Conservation (phyloP, 345 rosid genomes). For the Eucalyptus dawsonii region DNA sequence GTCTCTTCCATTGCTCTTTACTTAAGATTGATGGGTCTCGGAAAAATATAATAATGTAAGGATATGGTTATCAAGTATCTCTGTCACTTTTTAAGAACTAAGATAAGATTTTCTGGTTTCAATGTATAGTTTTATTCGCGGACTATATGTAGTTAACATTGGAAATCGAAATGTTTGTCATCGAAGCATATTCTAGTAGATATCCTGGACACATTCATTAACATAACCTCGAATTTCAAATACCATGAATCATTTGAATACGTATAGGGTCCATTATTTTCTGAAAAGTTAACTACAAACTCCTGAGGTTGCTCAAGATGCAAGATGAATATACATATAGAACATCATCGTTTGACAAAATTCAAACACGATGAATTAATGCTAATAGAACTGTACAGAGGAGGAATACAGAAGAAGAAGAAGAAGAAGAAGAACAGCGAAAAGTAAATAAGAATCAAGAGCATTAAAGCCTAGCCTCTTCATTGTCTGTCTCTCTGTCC, state of each 20-base stretch:
- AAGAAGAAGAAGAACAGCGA: background rate
- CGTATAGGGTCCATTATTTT: background rate
- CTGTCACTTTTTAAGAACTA: background rate
- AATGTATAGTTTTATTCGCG: background rate
- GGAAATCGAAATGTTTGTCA: background rate
- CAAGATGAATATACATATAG: background rate
- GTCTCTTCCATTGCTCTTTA: background rate
- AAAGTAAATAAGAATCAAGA: background rate
- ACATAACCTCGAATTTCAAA: background rate
- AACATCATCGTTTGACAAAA: background rate
- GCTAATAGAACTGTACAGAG: background rate
- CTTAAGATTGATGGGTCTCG: background rate
- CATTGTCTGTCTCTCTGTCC: background rate
- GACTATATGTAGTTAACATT: background rate
- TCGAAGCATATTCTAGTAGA: background rate
- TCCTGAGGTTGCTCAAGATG: background rate
- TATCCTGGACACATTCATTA: background rate
- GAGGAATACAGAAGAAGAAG: background rate
- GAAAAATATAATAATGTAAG: background rate
- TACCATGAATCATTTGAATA: background rate
- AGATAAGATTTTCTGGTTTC: background rate
- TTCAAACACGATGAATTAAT: background rate
- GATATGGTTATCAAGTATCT: background rate
- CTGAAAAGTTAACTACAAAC: background rate
- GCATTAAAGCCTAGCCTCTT: background rate